phyloP scores from a whole-genome alignment of 2,329 filamentous ascomycete genomes.

The Botrytis elliptica region DNA sequence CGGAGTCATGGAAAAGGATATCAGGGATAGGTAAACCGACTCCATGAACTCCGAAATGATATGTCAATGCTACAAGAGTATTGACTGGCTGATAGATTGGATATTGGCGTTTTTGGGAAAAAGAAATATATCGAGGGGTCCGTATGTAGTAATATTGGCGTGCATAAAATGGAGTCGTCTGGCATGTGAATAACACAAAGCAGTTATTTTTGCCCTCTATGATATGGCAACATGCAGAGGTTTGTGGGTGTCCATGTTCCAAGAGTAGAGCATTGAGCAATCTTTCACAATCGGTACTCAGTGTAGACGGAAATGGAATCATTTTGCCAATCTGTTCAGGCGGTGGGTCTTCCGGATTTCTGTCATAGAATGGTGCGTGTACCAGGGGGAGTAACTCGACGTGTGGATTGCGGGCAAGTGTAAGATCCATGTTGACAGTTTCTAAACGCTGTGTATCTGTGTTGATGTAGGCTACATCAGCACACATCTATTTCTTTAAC shows the following conservation, averaged over 20 bases:
- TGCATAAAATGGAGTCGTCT: neutral
- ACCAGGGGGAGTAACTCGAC: neutral
- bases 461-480: neutral
- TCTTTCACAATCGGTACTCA: neutral
- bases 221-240: fast-evolving
- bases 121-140: neutral
- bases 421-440: neutral
- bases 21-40: neutral
- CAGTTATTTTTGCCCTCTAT: neutral
- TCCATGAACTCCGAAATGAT: neutral
- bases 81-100: neutral
- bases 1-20: neutral
- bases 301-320: neutral
- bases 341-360: fast-evolving
- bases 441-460: neutral
- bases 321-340: neutral
- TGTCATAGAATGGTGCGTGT: neutral
- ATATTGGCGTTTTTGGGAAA: neutral
- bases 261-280: neutral
- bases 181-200: neutral
- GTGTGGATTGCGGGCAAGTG: neutral
- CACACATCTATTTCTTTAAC: neutral
- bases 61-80: neutral
- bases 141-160: neutral
- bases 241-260: neutral